These are phyloP conservation scores for Phytophthora sojae DNA, from an alignment of 352 stramenopile genomes.

Conservation along the genomic window DNA sequence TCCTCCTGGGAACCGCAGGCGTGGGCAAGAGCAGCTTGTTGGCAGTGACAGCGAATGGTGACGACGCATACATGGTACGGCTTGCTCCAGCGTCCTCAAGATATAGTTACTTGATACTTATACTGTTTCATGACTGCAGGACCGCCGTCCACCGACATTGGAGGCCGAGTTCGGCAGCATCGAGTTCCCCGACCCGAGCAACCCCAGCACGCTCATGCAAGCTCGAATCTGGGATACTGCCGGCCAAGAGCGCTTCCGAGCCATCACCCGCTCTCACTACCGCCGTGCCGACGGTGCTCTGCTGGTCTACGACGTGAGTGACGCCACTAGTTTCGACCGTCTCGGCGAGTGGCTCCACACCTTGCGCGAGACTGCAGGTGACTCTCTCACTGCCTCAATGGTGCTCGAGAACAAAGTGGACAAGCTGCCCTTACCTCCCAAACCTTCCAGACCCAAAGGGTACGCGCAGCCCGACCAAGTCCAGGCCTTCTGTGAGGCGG, in stretches of 20 bases:
- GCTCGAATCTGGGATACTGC: constrained; percentile 93
- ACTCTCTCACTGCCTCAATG: constrained; percentile 86
- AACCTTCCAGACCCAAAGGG: constrained; percentile 23
- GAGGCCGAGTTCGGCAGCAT: constrained; percentile 83
- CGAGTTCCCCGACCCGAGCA: constrained; percentile 64
- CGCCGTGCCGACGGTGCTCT: constrained; percentile 88
- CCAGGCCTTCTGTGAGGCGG: constrained; percentile 57
- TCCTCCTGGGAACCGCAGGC: constrained; percentile 77
- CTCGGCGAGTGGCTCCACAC: constrained; percentile 91
- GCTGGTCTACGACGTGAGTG: constrained; percentile 93
- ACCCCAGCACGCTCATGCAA: constrained; percentile 63
- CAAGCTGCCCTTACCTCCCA: constrained; percentile 38
- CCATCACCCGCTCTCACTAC: constrained; percentile 89
- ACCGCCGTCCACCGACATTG: constrained; percentile 66
- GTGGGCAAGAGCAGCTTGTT: constrained; percentile 85
- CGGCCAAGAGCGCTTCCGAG: constrained; percentile 90
- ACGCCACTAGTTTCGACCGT: constrained; percentile 86
- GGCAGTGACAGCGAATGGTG: constrained; percentile 65
- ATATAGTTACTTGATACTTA: neutral
- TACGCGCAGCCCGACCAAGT: constrained; percentile 62
- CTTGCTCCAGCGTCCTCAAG: neutral
- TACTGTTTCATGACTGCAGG: constrained; percentile 31
- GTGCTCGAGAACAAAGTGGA: constrained; percentile 94
- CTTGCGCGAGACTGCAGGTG: constrained; percentile 82
- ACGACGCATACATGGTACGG: constrained; percentile 56